Evolutionary conservation across 306 rosid genomes (phyloP).

Genomic region (Prinsepia uniflora): DNA sequence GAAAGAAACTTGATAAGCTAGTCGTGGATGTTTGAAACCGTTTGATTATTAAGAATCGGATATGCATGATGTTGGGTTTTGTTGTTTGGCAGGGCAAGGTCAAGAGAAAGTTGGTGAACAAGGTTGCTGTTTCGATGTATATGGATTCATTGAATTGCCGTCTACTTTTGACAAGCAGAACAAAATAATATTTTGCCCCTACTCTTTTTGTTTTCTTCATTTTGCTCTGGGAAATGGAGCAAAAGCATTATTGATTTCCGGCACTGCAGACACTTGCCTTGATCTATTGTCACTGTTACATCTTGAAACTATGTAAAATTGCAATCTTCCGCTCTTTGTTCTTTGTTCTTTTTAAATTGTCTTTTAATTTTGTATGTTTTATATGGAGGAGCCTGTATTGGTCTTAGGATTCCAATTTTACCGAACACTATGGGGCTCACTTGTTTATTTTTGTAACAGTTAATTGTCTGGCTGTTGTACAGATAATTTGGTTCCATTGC

Average conservation of each 20-base stretch:
- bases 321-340: slow-evolving; percentile 15
- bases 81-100: slow-evolving; percentile 39
- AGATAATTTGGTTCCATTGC: slow-evolving; percentile 28
- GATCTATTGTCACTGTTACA: slow-evolving; percentile 35
- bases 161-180: slow-evolving; percentile 37
- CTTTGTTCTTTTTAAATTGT: background rate
- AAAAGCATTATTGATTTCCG: slow-evolving; percentile 31
- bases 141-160: slow-evolving; percentile 24
- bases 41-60: background rate
- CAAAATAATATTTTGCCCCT: slow-evolving; percentile 43
- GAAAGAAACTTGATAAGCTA: background rate
- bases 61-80: background rate
- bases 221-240: slow-evolving; percentile 41
- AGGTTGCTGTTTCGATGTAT: background rate
- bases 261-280: slow-evolving; percentile 27
- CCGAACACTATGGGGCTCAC: slow-evolving; percentile 29
- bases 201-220: slow-evolving; percentile 26
- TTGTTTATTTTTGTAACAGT: slow-evolving; percentile 27
- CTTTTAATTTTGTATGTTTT: slow-evolving; percentile 8
- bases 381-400: slow-evolving; percentile 39
- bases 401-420: slow-evolving; percentile 32
- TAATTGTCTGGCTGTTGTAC: slow-evolving; percentile 24
- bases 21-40: background rate
- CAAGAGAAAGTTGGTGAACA: slow-evolving; percentile 56
- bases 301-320: slow-evolving; percentile 37